Evolutionary conservation across 495 filamentous ascomycete species (phyloP).

Genomic region (Evernia prunastri): DNA sequence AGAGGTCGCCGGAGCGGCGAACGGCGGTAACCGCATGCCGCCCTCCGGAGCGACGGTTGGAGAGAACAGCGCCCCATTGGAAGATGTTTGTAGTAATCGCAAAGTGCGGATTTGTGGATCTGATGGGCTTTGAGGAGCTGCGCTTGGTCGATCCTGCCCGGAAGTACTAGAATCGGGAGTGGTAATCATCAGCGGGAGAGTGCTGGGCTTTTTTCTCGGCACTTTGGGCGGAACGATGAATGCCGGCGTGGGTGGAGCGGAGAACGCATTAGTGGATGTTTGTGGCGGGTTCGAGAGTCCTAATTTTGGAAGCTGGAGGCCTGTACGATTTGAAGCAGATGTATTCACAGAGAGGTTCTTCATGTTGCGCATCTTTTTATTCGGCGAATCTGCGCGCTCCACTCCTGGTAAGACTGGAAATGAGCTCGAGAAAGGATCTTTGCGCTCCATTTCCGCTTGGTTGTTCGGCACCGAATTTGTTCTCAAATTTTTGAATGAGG

Average conservation of each 20-base stretch:
- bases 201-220: conserved; percentile 66
- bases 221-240: conserved; percentile 71
- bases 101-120: conserved; percentile 42
- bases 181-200: conserved; percentile 64
- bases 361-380: conserved; percentile 74
- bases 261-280: conserved; percentile 42
- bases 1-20: conserved; percentile 31
- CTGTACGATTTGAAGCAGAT: conserved; percentile 43
- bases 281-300: conserved; percentile 46
- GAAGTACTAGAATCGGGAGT: conserved; percentile 47
- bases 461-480: conserved; percentile 13
- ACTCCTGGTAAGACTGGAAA: conserved; percentile 41
- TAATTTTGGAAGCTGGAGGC: conserved; percentile 37
- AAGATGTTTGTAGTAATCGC: conserved; percentile 64
- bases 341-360: conserved; percentile 91
- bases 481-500: conserved; percentile 38
- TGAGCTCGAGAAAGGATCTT: conserved; percentile 35
- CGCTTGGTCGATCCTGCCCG: conserved; percentile 31
- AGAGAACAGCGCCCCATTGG: conserved; percentile 53
- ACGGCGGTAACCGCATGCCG: conserved; percentile 56
- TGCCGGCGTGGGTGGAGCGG: conserved; percentile 73
- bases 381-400: conserved; percentile 49
- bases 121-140: conserved; percentile 47
- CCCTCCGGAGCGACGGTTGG: conserved; percentile 53
- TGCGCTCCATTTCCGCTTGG: conserved; percentile 23